A percentile compares a stretch with the other conserved stretches of the same genome.
phyloP scores from a whole-genome alignment of 805 yeast genomes.

The Kluyveromyces wickerhamii region DNA sequence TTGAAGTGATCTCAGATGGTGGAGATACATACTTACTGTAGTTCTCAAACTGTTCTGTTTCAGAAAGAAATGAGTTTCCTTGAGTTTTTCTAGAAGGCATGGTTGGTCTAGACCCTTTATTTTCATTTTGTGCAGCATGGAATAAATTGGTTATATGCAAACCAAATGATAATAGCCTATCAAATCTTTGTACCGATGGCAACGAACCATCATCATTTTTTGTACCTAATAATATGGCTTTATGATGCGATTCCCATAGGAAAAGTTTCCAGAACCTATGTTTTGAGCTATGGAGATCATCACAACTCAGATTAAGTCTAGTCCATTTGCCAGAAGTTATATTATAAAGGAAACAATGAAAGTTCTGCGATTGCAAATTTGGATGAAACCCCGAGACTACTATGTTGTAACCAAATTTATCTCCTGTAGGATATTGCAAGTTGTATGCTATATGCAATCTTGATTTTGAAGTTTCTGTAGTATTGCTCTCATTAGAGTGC shows the following conservation, averaged over 20 bases:
- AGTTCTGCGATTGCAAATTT: constrained; percentile 25
- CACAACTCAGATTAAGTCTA: constrained; percentile 43
- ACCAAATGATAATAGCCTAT: constrained; percentile 40
- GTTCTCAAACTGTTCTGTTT: constrained; percentile 44
- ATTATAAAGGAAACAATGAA: constrained; percentile 27
- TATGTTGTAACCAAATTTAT: constrained; percentile 57
- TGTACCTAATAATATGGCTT: constrained; percentile 53
- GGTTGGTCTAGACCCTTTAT: constrained; percentile 1
- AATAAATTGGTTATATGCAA: constrained; percentile 46
- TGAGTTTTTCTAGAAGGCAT: constrained; percentile 5
- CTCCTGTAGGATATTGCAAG: constrained; percentile 51
- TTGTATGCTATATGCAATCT: constrained; percentile 22
- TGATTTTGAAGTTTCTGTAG: constrained; percentile 19
- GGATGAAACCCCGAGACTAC: constrained; percentile 54
- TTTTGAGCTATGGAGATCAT: constrained; percentile 44
- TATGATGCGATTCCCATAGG: constrained; percentile 75
- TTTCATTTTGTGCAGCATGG: constrained; percentile 6
- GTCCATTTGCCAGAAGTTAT: constrained; percentile 46
- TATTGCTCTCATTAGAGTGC: constrained; percentile 17
- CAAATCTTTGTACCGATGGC: constrained; percentile 38
- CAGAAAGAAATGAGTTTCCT: neutral
- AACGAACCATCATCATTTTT: constrained; percentile 17
- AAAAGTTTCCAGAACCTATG: constrained; percentile 62
- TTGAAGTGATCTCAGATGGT: constrained; percentile 54
- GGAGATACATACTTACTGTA: constrained; percentile 75